Percentiles rank a stretch among this genome's conserved stretches.
These are phyloP conservation scores for Lumnitzera racemosa DNA, from an alignment of 345 rosid species.

Conservation along the genomic window DNA sequence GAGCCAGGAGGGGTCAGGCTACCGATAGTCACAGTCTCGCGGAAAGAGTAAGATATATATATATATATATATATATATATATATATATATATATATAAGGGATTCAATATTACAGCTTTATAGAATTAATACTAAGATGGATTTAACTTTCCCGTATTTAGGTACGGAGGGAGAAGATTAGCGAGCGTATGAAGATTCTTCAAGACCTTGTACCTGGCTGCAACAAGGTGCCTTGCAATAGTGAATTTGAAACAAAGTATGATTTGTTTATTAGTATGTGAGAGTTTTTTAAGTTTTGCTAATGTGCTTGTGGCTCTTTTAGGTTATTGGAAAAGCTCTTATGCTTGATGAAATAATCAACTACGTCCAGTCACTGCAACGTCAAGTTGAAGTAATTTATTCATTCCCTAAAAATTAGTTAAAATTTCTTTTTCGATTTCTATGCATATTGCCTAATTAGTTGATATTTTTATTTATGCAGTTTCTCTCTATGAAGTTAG, in stretches of 20 bases:
- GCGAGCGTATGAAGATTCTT: constrained; percentile 35
- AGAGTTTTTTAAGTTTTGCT: neutral
- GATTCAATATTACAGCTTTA: neutral
- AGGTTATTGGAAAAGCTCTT: constrained; percentile 43
- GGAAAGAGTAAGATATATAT: constrained; percentile 30
- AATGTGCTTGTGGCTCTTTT: neutral
- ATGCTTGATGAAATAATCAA: constrained; percentile 39
- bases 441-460: neutral
- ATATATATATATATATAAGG: neutral
- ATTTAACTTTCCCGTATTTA: neutral
- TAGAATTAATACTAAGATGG: neutral
- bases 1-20: constrained; percentile 79
- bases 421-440: neutral
- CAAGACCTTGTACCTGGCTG: constrained; percentile 56
- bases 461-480: constrained; percentile 23
- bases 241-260: neutral
- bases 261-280: neutral
- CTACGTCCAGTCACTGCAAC: constrained; percentile 15
- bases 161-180: constrained; percentile 58
- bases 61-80: neutral
- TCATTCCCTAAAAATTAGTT: neutral
- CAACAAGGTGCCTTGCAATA: constrained; percentile 27
- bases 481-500: constrained; percentile 94
- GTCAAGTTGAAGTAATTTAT: constrained; percentile 50
- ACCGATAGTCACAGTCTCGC: constrained; percentile 61